Conservation (phyloP, 1,284 basidiomycete genomes). For the Ustilago loliicola region DNA sequence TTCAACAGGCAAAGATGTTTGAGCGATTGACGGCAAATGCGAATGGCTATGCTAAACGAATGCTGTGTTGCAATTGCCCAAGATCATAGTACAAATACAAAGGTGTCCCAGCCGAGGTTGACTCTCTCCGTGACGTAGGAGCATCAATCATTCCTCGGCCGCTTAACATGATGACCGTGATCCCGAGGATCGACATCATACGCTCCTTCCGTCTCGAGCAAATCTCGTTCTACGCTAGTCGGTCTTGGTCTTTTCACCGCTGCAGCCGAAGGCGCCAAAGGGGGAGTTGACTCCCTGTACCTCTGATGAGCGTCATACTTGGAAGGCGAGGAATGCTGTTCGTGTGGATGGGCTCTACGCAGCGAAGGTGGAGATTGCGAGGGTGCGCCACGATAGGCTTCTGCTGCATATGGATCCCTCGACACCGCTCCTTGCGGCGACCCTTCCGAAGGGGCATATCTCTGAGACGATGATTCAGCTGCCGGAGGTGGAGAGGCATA, state of each 20-base stretch:
- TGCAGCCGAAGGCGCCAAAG: conserved; percentile 8
- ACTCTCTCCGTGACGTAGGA: no score
- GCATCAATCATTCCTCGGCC: conserved; percentile 37
- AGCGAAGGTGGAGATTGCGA: conserved; percentile 26
- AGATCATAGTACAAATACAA: conserved; percentile 22
- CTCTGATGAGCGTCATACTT: conserved; percentile 20
- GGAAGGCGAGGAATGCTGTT: conserved; percentile 21
- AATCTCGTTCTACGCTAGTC: conserved; percentile 24
- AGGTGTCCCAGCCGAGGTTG: background rate
- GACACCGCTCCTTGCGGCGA: conserved; percentile 13
- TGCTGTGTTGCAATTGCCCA: background rate
- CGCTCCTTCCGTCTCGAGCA: conserved; percentile 26
- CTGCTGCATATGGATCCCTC: conserved; percentile 9
- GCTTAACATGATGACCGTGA: conserved; percentile 24
- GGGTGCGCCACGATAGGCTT: conserved; percentile 12
- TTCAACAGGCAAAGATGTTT: background rate
- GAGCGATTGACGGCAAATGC: background rate
- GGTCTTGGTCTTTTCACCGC: conserved; percentile 40
- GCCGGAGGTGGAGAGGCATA: conserved; percentile 25
- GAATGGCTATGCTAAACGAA: background rate
- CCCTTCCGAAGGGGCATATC: conserved; percentile 19
- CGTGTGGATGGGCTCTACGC: conserved; percentile 16
- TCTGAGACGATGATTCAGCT: background rate
- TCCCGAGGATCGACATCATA: conserved; percentile 17
- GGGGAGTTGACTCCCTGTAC: conserved; percentile 28